These are phyloP conservation scores for Jackrogersella multiformis DNA, from an alignment of 495 filamentous ascomycete species.

Conservation along the genomic window DNA sequence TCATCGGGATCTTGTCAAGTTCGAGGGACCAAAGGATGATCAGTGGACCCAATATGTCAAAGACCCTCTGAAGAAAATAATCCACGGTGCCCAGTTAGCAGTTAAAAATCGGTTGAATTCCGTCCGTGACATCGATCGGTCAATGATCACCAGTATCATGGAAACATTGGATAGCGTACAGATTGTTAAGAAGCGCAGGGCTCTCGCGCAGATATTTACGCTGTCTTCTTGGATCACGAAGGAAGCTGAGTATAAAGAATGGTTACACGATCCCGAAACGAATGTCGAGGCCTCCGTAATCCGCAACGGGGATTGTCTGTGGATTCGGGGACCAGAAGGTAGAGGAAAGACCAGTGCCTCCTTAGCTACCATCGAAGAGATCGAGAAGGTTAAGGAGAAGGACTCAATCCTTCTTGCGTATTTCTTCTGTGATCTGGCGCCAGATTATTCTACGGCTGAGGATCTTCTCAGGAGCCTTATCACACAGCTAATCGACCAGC, in stretches of 20 bases:
- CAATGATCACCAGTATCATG: conserved; percentile 44
- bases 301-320: conserved; percentile 42
- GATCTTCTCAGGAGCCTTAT: conserved; percentile 52
- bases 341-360: conserved; percentile 50
- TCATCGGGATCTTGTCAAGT: conserved; percentile 50
- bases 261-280: conserved; percentile 33
- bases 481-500: conserved; percentile 47
- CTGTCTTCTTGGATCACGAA: conserved; percentile 48
- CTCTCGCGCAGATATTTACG: conserved; percentile 41
- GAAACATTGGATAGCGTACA: conserved; percentile 42
- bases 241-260: conserved; percentile 46
- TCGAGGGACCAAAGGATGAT: conserved; percentile 46
- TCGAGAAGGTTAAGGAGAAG: conserved; percentile 39
- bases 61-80: conserved; percentile 44
- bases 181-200: conserved; percentile 40
- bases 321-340: conserved; percentile 50
- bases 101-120: conserved; percentile 49
- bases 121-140: conserved; percentile 44
- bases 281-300: background rate
- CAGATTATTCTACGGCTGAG: conserved; percentile 49
- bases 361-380: conserved; percentile 45
- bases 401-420: conserved; percentile 47
- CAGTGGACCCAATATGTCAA: conserved; percentile 46
- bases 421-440: conserved; percentile 50
- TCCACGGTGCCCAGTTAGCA: conserved; percentile 45